phyloP scores from a whole-genome alignment of 129 eudicot species.

The Erigeron canadensis region DNA sequence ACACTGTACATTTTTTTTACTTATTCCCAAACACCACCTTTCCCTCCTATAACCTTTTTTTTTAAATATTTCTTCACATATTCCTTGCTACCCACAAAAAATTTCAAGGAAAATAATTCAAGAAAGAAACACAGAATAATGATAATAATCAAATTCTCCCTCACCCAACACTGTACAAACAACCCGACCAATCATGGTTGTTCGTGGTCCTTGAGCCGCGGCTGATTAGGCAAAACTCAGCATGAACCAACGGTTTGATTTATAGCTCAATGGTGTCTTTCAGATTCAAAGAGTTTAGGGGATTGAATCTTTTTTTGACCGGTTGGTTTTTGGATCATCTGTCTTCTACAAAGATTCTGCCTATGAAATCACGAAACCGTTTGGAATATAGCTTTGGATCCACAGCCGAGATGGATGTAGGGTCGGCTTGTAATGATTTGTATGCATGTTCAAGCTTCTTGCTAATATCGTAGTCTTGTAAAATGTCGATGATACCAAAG shows the following conservation, averaged over 20 bases:
- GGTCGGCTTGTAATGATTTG: slow-evolving; percentile 92
- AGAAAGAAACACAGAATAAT: slow-evolving; percentile 24
- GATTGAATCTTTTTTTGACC: slow-evolving; percentile 29
- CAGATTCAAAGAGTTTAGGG: slow-evolving; percentile 33
- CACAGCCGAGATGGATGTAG: slow-evolving; percentile 90
- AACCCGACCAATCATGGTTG: slow-evolving; percentile 6
- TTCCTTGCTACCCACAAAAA: slow-evolving; percentile 49
- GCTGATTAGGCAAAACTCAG: slow-evolving; percentile 51
- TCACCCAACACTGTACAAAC: slow-evolving; percentile 49
- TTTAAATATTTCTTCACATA: slow-evolving; percentile 36
- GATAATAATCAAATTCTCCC: slow-evolving; percentile 33
- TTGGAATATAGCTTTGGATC: slow-evolving; percentile 93
- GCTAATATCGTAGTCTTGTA: slow-evolving; percentile 95
- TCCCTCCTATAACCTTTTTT: slow-evolving; percentile 19
- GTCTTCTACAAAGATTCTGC: slow-evolving; percentile 83
- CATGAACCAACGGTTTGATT: slow-evolving; percentile 17
- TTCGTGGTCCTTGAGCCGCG: slow-evolving; percentile 8
- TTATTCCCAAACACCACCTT: slow-evolving; percentile 54
- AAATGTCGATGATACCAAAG: slow-evolving; percentile 90
- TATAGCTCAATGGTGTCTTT: not conserved
- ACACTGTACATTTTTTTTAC: slow-evolving; percentile 58
- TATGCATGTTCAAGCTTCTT: slow-evolving; percentile 96
- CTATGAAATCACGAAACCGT: slow-evolving; percentile 80
- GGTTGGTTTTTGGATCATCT: slow-evolving; percentile 28
- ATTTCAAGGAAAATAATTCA: slow-evolving; percentile 32